Evolutionary conservation across 78 protist species (phyloP), one percentile per base, ranked within the genome.

Genomic region (Tieghemostelium lacteum): DNA sequence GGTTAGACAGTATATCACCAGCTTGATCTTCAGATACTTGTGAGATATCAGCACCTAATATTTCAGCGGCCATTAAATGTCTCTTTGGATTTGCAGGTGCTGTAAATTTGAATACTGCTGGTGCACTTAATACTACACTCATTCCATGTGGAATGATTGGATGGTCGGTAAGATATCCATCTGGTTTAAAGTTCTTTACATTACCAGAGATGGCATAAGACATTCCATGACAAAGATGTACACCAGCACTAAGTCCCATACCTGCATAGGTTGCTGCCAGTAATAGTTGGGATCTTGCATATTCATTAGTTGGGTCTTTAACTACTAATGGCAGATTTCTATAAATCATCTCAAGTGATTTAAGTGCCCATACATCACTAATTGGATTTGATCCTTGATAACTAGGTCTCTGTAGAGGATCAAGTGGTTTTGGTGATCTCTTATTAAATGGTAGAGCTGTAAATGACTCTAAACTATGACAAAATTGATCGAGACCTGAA

Each of bases 341-440:
- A 66, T 37, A 20, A 22, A 85, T 37, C 72, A 85, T 60, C 19
- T 72, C 66, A 3, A 93, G 29, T 33, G 95, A 50, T 70, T 58
- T 37, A 10, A 85, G 34, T 14, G 83, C 3, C 92, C 95, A 71
- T 12, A 75, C 29, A 64, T 75, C 88, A n/a, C 40, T 17, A 33
- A 65, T 40, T 67, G 95, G 96, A 72, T 94, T 94, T 14, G 92
- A 31, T 2, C 96, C 96, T 63, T 94, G 96, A 55, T 94, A 85
- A 0, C 85, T 58, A 14, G 96, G 96, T 33, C 96, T 4, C 45
- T 37, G 29, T 22, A 31, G 24, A n/a, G 95, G 93, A 12, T 34
- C 14, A 19, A 2, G 12, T 1, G 95, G 95, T 22, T 73, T 10
- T 1, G 87, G 92, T 29, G 85, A 16, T 50, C 94, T 55, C 19